Base-by-base conservation (phyloP, 1,284 basidiomycete species). In the Boletus smithii region DNA sequence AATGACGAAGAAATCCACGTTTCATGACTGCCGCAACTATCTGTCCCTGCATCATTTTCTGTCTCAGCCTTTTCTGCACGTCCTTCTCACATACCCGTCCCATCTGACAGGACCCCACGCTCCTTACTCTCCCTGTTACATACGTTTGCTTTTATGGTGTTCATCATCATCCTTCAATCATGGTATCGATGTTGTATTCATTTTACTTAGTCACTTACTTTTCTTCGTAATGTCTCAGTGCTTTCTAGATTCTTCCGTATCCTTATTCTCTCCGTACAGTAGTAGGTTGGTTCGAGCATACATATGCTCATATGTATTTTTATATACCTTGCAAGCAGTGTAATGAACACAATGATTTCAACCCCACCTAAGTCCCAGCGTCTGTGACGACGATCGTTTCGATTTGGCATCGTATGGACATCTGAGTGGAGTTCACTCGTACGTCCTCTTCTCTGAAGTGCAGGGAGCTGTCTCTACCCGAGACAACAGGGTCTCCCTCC, bases 1-100 rank as follows among this genome's bases (percentile, higher is more conserved):
- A 37, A 50, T 26, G 55, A 63, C 22, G 65, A 68, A 30, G 66
- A 65, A 32, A 44, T 51, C 11, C 61, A 61, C 31, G 23, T 67
- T 37, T 42, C 42, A 49, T 65, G 47, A 61, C 35, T 30, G 20
- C 31, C 23, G 43, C 26, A 33, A 34, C 27, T 37, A 35, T 30
- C 13, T 27, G 13, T 44, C 13, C 18, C 18, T 40, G 41, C 36
- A 44, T 30, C 36, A 46, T 30, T 38, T 16, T 43, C 23, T 50
- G 27, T 17, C 14, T 29, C 31, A 47, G n/a, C n/a, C n/a, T n/a
- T 45, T 27, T 34, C 33, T 22, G 29, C 14, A 16, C n/a, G 8
- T 34, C 33, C 18, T 35, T 46, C 18, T 34, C 37, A 40, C 36
- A 40, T 51, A 30, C 49, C 53, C 45, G 49, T 53, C 46, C 16